phyloP scores from a whole-genome alignment of 495 filamentous ascomycete species.

The Penicillium arizonense region DNA sequence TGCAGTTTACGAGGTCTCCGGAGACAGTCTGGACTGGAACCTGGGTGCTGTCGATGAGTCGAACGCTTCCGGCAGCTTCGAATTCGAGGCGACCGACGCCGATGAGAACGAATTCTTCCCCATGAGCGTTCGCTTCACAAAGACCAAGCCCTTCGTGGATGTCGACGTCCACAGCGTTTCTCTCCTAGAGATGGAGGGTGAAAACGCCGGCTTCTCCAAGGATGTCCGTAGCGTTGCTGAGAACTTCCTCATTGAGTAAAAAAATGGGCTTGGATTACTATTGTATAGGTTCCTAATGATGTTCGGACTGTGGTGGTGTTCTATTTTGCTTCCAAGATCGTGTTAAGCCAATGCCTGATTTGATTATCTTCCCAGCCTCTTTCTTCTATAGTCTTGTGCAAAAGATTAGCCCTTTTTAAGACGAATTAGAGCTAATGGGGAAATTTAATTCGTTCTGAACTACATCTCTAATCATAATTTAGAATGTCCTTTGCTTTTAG shows the following conservation, averaged over 20 bases:
- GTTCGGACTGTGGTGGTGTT: conserved; percentile 31
- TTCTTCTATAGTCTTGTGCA: not conserved
- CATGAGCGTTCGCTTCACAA: conserved; percentile 88
- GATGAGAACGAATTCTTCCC: conserved; percentile 93
- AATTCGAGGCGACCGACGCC: conserved; percentile 85
- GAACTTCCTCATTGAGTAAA: conserved; percentile 75
- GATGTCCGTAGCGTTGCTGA: conserved; percentile 85
- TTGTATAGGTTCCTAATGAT: conserved; percentile 48
- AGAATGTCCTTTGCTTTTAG: too few species aligned
- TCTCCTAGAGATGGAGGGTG: conserved; percentile 70
- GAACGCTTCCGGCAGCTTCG: conserved; percentile 81
- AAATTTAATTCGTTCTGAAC: too few species aligned
- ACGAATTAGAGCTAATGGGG: too few species aligned
- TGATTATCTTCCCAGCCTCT: conserved; percentile 9
- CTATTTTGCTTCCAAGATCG: conserved; percentile 18
- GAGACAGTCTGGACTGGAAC: conserved; percentile 90
- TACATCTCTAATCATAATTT: too few species aligned
- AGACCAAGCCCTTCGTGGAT: conserved; percentile 81
- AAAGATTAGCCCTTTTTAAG: not conserved
- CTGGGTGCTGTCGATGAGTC: conserved; percentile 79
- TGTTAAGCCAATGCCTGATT: conserved; percentile 23
- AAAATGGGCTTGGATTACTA: conserved; percentile 11
- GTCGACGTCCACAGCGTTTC: conserved; percentile 78
- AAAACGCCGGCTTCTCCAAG: conserved; percentile 83
- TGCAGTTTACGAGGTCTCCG: conserved; percentile 88